phyloP scores from a whole-genome alignment of 306 rosid species.

The Vigna unguiculata region DNA sequence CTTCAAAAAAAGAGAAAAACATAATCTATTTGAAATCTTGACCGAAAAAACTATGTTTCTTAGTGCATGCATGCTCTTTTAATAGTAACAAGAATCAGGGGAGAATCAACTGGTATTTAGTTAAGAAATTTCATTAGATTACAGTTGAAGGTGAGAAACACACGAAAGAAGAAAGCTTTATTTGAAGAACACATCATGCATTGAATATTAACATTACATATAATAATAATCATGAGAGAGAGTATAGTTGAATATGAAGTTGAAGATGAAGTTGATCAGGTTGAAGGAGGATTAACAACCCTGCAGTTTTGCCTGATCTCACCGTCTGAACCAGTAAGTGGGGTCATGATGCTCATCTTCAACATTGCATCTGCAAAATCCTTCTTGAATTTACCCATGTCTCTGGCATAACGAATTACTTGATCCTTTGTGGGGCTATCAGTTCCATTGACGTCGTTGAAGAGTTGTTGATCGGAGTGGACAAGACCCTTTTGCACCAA shows the following conservation, averaged over 20 bases:
- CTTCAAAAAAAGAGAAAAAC: too few species aligned
- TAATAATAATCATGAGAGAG: too few species aligned
- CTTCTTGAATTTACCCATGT: constrained; percentile 32
- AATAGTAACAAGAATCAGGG: too few species aligned
- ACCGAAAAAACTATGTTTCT: too few species aligned
- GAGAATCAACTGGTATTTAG: too few species aligned
- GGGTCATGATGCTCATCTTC: constrained; percentile 41
- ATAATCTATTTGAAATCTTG: too few species aligned
- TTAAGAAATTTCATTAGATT: not conserved
- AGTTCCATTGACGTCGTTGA: not conserved
- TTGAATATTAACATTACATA: too few species aligned
- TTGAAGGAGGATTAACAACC: not conserved
- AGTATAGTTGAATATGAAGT: too few species aligned
- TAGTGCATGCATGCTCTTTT: too few species aligned
- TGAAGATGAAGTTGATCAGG: not conserved
- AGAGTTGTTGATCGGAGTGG: constrained; percentile 57
- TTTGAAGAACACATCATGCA: constrained; percentile 2
- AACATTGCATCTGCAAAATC: constrained; percentile 61
- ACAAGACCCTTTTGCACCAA: constrained; percentile 24
- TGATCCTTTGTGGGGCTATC: constrained; percentile 35
- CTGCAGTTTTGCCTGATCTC: constrained; percentile 42
- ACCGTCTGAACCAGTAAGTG: constrained; percentile 43
- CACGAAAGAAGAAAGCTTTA: not conserved
- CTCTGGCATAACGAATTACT: constrained; percentile 41
- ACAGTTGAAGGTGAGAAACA: not conserved